A percentile compares a stretch with the other conserved stretches of the same genome.
These are phyloP conservation scores for Cercospora sesami DNA, from an alignment of 2,329 filamentous ascomycete genomes.

Conservation along the genomic window DNA sequence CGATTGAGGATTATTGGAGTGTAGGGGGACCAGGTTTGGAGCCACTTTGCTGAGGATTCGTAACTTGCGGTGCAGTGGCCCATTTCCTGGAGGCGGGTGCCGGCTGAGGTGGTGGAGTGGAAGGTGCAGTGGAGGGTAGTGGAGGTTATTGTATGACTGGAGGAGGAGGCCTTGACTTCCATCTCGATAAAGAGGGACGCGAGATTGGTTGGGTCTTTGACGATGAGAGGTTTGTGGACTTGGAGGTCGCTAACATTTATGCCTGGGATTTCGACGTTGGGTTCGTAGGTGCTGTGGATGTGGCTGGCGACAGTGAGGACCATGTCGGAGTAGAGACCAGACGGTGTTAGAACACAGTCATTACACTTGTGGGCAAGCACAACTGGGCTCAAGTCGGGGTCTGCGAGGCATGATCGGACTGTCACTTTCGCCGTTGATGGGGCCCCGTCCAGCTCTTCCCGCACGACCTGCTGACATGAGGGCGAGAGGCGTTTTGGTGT, in stretches of 20 bases:
- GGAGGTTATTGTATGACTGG: neutral
- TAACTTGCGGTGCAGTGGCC: conserved; percentile 31
- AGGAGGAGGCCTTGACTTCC: conserved; percentile 19
- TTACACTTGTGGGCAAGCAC: conserved; percentile 40
- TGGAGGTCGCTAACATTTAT: conserved; percentile 33
- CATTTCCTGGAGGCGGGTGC: conserved; percentile 29
- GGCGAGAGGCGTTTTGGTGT: conserved; percentile 22
- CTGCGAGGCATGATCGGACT: conserved; percentile 31
- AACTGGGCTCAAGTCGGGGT: conserved; percentile 28
- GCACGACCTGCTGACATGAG: conserved; percentile 31
- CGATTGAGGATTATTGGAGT: conserved; percentile 22
- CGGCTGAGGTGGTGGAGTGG: conserved; percentile 29
- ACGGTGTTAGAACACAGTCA: conserved; percentile 35
- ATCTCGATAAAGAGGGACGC: conserved; percentile 32
- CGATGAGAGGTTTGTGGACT: conserved; percentile 34
- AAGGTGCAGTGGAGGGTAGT: conserved; percentile 25
- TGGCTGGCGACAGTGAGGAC: conserved; percentile 34
- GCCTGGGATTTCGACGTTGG: conserved; percentile 21
- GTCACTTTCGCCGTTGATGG: conserved; percentile 22
- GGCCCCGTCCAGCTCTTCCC: conserved; percentile 20
- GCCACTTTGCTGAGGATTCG: conserved; percentile 27
- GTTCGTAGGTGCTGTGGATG: conserved; percentile 25
- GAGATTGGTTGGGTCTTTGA: conserved; percentile 25
- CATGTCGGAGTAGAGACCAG: conserved; percentile 40
- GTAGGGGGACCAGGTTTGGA: conserved; percentile 25